Evolutionary conservation across 352 stramenopile genomes (phyloP), one percentile per base, ranked within the genome.

Genomic region (Globisporangium paroecandrum): DNA sequence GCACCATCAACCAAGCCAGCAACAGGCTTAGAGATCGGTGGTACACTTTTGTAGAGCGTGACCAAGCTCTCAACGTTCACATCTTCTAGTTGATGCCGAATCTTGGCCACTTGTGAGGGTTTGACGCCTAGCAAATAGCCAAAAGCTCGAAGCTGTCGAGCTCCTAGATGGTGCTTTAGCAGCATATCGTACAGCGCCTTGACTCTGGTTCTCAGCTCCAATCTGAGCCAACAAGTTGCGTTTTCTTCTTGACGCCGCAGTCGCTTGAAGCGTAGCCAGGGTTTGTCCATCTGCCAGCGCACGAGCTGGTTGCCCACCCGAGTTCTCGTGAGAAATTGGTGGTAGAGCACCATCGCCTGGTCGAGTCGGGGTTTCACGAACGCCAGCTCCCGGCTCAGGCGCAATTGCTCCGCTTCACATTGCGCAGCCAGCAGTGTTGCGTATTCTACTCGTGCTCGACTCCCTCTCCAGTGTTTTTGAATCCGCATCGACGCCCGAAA

Each of bases 201-300:
- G 8, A 64, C 25, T 32, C 57, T 66, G 36, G 36, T 3, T 36
- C 25, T 34, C 20, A 66, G 25, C 4, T 65, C 66, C 8, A 20
- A 1, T 7, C 18, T 12, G 5, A 13, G 18, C 65, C 65, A 70
- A 25, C 58, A 70, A 12, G 24, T 27, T 24, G 41, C 24, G 7
- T 25, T 15, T 56, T 24, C 53, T 18, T 59, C 38, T 20, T 46
- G 38, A 6, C 38, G 25, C 25, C 58, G 25, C 18, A 64, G 4
- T 2, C 66, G 66, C 55, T 64, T 36, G 66, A 67, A 71, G 2
- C 66, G 38, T 6, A 66, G 29, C 66, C 59, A 71, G 15, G 59
- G 66, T 9, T 64, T 62, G 36, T 67, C 25, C 66, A 71, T 67
- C 10, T 71, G 59, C 66, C 66, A 71, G 20, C 22, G 32, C 27